Evolutionary conservation across 192 early-diverging fungal genomes (phyloP), one percentile per base, ranked within the genome.

Genomic region (Mortierella hygrophila): DNA sequence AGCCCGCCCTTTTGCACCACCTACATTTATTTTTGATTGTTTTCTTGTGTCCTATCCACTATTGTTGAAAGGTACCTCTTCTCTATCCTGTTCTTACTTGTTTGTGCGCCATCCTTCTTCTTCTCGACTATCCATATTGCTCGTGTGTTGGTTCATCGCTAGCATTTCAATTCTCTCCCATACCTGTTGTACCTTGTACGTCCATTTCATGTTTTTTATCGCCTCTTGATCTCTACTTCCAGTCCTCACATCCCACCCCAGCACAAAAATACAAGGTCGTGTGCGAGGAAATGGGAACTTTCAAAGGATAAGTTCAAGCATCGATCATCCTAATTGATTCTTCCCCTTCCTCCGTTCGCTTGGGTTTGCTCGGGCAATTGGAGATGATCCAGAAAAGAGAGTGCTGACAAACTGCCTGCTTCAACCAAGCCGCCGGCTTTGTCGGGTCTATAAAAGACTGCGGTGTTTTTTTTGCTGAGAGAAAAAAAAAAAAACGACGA

Each of bases 101-200:
- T 26, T 26, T 57, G 8, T 57, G 55, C 55, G 9, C 21, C n/a
- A 26, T 65, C 29, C 32, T 26, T 32, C 8, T 63, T 1, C 29
- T 57, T 57, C 68, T 70, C 68, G 29, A 38, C 68, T 70, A n/a
- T 70, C 68, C 38, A 7, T 65, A 26, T 29, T 9, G 57, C 57
- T 60, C 57, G n/a, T 23, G 60, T 35, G 60, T 65, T 60, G 55
- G n/a, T 57, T 57, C 55, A 57, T 57, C 55, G 55, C n/a, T n/a
- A 57, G 55, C n/a, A 57, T 26, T 57, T 26, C 60, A 65, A 13
- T 65, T 65, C 60, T 15, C 11, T 15, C 11, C 29, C 32, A 10
- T 32, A 3, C 60, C 9, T 32, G 60, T 40, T 40, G 38, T 65
- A 15, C 60, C 7, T 26, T 40, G 38, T 65, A 15, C 60, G n/a